Percentiles rank a stretch among this genome's conserved stretches.
Conservation (phyloP, 2,329 filamentous ascomycete genomes). For the Penicillium occitanis region DNA sequence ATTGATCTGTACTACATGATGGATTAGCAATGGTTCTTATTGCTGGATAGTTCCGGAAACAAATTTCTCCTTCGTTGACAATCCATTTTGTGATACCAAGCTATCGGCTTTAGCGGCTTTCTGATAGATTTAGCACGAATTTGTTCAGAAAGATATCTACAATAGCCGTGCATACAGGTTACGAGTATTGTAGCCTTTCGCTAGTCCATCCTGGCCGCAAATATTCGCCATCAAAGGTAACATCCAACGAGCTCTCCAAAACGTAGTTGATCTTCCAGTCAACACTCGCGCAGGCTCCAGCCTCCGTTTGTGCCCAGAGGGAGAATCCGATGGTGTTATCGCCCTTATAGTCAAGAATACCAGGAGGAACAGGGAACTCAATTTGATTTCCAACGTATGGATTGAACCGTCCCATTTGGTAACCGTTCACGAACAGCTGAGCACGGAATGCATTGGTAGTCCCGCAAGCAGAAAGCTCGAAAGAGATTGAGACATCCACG, state of each 20-base stretch:
- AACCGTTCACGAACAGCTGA: conserved; percentile 64
- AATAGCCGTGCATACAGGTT: background rate
- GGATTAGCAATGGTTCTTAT: background rate
- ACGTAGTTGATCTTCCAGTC: conserved; percentile 57
- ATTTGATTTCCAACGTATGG: conserved; percentile 62
- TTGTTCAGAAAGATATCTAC: background rate
- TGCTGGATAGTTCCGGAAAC: background rate
- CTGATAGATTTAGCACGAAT: background rate
- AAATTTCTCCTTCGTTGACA: background rate
- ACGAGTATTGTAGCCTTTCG: conserved; percentile 38
- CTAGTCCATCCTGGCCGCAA: conserved; percentile 55
- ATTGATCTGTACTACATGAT: background rate
- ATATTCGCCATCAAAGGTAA: conserved; percentile 50
- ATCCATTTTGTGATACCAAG: background rate
- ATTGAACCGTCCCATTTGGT: conserved; percentile 62
- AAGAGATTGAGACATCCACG: conserved; percentile 10
- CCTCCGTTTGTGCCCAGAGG: conserved; percentile 58
- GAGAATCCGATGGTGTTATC: conserved; percentile 59
- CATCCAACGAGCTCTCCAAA: conserved; percentile 54
- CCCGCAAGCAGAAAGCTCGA: conserved; percentile 1
- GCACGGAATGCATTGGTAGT: conserved; percentile 39
- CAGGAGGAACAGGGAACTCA: conserved; percentile 60
- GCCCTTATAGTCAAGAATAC: conserved; percentile 58
- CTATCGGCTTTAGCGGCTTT: background rate
- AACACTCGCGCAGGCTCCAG: conserved; percentile 55